Evolutionary conservation across 2,329 filamentous ascomycete species (phyloP).

Genomic region (Chaetomium olivaceum): DNA sequence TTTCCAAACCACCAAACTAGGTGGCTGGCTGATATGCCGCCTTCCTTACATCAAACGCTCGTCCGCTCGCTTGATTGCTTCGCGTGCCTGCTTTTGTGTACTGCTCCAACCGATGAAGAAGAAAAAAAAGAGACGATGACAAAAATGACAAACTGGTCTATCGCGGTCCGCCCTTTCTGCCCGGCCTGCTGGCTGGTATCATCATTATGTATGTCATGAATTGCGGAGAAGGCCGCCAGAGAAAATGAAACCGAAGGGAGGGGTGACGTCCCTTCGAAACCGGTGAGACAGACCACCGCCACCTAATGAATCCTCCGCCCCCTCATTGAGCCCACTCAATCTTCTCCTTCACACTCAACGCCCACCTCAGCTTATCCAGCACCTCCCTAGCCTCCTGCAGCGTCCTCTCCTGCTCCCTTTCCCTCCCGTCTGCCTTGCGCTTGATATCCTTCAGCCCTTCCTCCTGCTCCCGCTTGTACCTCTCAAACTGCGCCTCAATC

Average conservation of each 20-base stretch:
- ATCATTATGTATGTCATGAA: conserved; percentile 24
- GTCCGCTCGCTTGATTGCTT: not conserved
- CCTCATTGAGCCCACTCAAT: conserved; percentile 55
- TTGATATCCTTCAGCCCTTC: conserved; percentile 62
- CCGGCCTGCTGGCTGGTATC: conserved; percentile 19
- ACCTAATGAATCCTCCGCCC: not conserved
- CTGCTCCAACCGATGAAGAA: not conserved
- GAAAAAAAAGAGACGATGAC: not conserved
- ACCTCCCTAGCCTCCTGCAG: conserved; percentile 60
- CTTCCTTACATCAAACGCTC: not conserved
- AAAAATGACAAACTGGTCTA: conserved; percentile 12
- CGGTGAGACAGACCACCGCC: not conserved
- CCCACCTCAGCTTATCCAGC: conserved; percentile 72
- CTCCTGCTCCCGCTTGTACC: conserved; percentile 66
- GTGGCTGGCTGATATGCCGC: not conserved
- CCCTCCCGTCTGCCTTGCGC: conserved; percentile 55
- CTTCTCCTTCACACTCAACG: conserved; percentile 66
- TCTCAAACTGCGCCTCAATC: conserved; percentile 60
- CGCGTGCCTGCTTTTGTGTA: not conserved
- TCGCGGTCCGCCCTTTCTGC: conserved; percentile 5
- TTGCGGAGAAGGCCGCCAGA: not conserved
- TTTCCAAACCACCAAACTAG: not conserved
- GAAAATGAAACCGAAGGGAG: conserved; percentile 13
- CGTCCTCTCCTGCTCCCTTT: conserved; percentile 60
- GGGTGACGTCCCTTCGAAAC: not conserved